phyloP scores from a whole-genome alignment of 208 protist species.

The Wallacemonas sp. region DNA sequence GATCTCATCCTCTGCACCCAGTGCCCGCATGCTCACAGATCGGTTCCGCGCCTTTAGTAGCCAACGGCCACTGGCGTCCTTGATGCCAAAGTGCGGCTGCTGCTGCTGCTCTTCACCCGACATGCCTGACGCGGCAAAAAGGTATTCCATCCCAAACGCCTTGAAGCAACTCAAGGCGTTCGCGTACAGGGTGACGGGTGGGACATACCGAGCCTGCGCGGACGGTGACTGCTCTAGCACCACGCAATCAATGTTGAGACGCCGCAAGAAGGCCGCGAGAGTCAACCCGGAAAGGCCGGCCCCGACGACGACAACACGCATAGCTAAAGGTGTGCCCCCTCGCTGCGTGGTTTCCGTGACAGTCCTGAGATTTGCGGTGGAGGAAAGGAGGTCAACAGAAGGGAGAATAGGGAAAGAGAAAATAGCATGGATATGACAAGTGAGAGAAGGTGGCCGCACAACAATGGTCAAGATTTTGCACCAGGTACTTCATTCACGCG shows the following conservation, averaged over 20 bases:
- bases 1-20: conserved; percentile 72
- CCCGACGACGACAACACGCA: conserved; percentile 88
- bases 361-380: too few species aligned
- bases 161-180: conserved; percentile 91
- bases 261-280: conserved; percentile 73
- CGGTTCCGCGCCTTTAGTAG: conserved; percentile 64
- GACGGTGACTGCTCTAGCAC: conserved; percentile 83
- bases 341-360: too few species aligned
- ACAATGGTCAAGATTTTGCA: too few species aligned
- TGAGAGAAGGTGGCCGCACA: background rate
- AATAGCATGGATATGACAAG: background rate
- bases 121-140: conserved; percentile 27
- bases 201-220: conserved; percentile 57
- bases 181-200: conserved; percentile 77
- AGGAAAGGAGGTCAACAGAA: conserved; percentile 6
- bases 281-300: conserved; percentile 83
- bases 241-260: conserved; percentile 86
- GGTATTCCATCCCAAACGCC: conserved; percentile 76
- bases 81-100: conserved; percentile 74
- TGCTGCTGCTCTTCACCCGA: conserved; percentile 14
- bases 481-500: too few species aligned
- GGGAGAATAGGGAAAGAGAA: background rate
- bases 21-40: conserved; percentile 41
- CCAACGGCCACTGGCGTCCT: conserved; percentile 52
- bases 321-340: conserved; percentile 17